These are phyloP conservation scores for Bipolaris cookei DNA, from an alignment of 2,329 filamentous ascomycete species.

Conservation along the genomic window DNA sequence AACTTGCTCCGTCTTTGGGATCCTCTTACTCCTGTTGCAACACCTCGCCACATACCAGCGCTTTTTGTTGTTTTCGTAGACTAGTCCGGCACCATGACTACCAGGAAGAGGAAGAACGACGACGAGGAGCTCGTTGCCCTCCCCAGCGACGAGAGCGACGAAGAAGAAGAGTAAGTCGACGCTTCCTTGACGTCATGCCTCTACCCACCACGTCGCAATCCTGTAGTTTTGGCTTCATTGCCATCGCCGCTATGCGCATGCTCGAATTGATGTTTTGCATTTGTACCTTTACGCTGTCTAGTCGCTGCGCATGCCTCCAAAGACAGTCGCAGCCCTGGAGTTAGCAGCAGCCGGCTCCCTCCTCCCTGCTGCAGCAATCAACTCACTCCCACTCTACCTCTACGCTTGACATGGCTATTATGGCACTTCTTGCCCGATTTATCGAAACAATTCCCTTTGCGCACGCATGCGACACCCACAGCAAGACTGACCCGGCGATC, in stretches of 20 bases:
- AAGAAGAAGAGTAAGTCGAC: slow-evolving; percentile 53
- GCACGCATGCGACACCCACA: neutral
- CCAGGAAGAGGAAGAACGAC: slow-evolving; percentile 55
- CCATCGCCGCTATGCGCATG: slow-evolving; percentile 26
- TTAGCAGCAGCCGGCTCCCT: neutral
- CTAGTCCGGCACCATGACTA: slow-evolving; percentile 39
- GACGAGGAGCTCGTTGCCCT: slow-evolving; percentile 54
- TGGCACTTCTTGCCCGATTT: neutral
- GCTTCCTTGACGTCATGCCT: slow-evolving; percentile 49
- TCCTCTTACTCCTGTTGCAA: slow-evolving; percentile 5
- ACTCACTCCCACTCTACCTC: neutral
- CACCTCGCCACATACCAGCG: slow-evolving; percentile 25
- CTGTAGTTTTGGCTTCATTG: slow-evolving; percentile 25
- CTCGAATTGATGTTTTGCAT: slow-evolving; percentile 18
- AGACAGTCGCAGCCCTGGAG: slow-evolving; percentile 23
- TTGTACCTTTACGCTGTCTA: slow-evolving; percentile 19
- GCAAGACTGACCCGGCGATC: slow-evolving; percentile 26
- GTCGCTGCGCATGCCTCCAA: slow-evolving; percentile 20
- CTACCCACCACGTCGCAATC: slow-evolving; percentile 28
- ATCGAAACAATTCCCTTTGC: neutral
- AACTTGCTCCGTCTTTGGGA: neutral
- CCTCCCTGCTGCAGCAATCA: neutral
- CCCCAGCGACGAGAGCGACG: slow-evolving; percentile 52
- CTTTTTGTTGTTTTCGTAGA: slow-evolving; percentile 22
- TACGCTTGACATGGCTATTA: neutral